Evolutionary conservation across 83 land plant genomes (phyloP), one percentile per base, ranked within the genome.

Genomic region (Picea abies): DNA sequence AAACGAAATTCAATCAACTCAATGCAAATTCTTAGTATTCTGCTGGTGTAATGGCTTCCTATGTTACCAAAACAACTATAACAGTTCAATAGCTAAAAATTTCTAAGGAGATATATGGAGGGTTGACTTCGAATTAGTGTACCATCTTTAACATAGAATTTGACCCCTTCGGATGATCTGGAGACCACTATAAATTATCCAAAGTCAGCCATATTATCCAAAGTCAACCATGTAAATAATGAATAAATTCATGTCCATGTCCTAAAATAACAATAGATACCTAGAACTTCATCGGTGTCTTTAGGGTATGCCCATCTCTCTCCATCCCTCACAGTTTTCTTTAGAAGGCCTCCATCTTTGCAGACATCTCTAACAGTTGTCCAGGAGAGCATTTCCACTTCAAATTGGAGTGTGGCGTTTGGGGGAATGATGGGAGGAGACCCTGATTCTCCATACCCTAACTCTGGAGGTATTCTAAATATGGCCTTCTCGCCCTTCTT

Each of bases 331-430:
- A 88, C 77, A 5, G 80, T 29, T 76, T 80, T 83, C 85, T 85
- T 88, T 35, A 85, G 26, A 32, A 88, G 72, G 26, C 88, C 88
- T 83, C 90, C 90, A 85, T 85, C 90, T 44, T 85, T 85, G 83
- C 88, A 82, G 29, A 86, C 79, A 78, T 85, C 88, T 44, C 80
- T 85, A 22, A 88, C 90, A 80, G 83, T 83, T 26, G 84, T 81
- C 90, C 90, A 85, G 8, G 90, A 88, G 14, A 85, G 39, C 35
- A 88, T 82, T 80, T 88, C 90, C 52, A 85, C 90, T 60, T 88
- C 90, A 68, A 85, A 88, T 63, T 86, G 62, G 7, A 88, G 83
- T 10, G 90, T 85, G 2, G 90, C 88, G 61, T 88, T 87, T 4
- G 90, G 83, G 11, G 90, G 90, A 15, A 88, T 80, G 5, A 79